Conservation (phyloP, 805 yeast genomes). For the Schizosaccharomyces japonicus region DNA sequence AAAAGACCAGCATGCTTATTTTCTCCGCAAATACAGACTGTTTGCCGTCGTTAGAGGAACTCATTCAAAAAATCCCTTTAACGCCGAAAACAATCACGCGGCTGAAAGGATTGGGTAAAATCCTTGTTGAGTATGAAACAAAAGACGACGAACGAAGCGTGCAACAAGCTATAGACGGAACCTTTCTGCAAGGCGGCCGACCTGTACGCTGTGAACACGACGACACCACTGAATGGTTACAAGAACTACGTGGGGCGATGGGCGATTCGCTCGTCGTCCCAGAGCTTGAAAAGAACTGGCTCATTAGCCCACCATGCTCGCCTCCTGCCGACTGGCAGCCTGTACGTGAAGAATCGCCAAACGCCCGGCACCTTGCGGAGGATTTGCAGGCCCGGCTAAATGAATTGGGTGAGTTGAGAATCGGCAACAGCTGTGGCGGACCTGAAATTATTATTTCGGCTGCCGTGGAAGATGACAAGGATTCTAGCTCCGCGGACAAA, state of each 20-base stretch:
- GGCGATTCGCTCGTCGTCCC: slow-evolving; percentile 7
- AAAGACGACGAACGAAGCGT: not conserved
- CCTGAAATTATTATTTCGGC: not conserved
- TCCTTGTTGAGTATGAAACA: not conserved
- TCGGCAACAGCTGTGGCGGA: not conserved
- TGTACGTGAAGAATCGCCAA: slow-evolving; percentile 12
- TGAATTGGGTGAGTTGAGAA: not conserved
- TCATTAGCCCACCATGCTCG: slow-evolving; percentile 14
- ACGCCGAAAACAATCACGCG: not conserved
- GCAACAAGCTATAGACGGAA: not conserved
- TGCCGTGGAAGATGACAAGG: too few relatives aligned
- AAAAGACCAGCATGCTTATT: too few relatives aligned
- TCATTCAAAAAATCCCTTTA: not conserved
- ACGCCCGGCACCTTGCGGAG: not conserved
- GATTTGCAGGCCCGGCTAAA: not conserved
- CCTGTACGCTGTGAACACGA: not conserved
- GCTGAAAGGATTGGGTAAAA: not conserved
- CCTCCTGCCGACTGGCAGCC: slow-evolving; percentile 13
- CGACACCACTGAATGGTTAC: not conserved
- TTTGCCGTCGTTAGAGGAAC: too few relatives aligned
- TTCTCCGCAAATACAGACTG: too few relatives aligned
- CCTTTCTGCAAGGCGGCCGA: not conserved
- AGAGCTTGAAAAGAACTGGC: slow-evolving; percentile 10
- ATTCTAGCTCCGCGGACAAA: too few relatives aligned
- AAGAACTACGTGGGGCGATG: not conserved